phyloP scores from a whole-genome alignment of 768 basidiomycete genomes.

The Nidula microcarpa region DNA sequence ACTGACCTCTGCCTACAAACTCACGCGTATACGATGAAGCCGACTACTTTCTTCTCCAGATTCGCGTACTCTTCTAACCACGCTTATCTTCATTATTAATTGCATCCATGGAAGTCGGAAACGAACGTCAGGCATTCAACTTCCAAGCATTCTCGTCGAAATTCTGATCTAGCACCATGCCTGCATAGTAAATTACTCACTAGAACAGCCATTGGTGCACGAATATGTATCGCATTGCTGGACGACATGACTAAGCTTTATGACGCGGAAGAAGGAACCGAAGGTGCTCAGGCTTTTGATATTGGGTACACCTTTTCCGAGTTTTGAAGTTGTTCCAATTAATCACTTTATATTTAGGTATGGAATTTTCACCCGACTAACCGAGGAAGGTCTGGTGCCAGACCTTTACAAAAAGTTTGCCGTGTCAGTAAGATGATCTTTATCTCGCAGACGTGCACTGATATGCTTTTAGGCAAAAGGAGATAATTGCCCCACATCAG shows the following conservation, averaged over 20 bases:
- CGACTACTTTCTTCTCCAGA: slow-evolving; percentile 67
- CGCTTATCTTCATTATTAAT: slow-evolving; percentile 71
- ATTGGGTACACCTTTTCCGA: slow-evolving; percentile 50
- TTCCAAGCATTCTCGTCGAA: neutral
- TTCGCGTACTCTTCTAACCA: slow-evolving; percentile 52
- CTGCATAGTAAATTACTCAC: slow-evolving; percentile 46
- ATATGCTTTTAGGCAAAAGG: slow-evolving; percentile 45
- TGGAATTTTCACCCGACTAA: slow-evolving; percentile 58
- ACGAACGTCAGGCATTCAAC: slow-evolving; percentile 45
- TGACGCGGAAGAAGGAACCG: slow-evolving; percentile 62
- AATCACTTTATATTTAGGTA: slow-evolving; percentile 40
- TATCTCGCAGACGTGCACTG: neutral
- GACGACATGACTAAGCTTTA: slow-evolving; percentile 70
- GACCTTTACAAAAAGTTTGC: slow-evolving; percentile 57
- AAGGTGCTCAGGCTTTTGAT: slow-evolving; percentile 70
- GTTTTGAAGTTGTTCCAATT: slow-evolving; percentile 1
- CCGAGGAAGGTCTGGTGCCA: slow-evolving; percentile 55
- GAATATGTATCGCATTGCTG: slow-evolving; percentile 65
- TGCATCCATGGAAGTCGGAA: slow-evolving; percentile 55
- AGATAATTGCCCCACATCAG: slow-evolving; percentile 81
- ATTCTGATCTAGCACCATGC: too few relatives aligned
- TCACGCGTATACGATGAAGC: slow-evolving; percentile 24
- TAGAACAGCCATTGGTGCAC: slow-evolving; percentile 51
- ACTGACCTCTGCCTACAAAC: slow-evolving; percentile 3
- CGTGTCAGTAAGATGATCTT: slow-evolving; percentile 42